Evolutionary conservation across 495 filamentous ascomycete genomes (phyloP).

Genomic region (Acidomyces sp.): DNA sequence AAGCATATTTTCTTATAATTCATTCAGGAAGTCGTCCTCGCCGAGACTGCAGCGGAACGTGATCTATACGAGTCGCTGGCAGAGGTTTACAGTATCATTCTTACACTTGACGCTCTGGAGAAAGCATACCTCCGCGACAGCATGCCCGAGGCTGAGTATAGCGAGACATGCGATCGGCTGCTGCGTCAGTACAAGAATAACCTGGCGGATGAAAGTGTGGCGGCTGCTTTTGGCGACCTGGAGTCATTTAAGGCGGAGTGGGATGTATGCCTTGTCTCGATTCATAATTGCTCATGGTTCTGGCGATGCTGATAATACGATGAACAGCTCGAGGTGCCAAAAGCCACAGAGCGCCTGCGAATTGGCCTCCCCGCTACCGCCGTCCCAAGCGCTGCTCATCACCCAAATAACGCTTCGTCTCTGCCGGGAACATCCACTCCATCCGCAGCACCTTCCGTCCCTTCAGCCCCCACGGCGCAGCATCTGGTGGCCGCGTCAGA

Average conservation of each 20-base stretch:
- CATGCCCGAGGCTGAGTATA: constrained; percentile 81
- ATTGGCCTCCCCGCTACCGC: constrained; percentile 64
- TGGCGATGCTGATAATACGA: too few relatives aligned
- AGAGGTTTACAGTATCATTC: constrained; percentile 93
- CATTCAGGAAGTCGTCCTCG: constrained; percentile 87
- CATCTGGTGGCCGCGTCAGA: constrained; percentile 80
- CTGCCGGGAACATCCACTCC: constrained; percentile 24
- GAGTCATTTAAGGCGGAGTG: constrained; percentile 90
- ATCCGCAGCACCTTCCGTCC: too few relatives aligned
- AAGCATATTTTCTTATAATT: too few relatives aligned
- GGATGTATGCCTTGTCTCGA: constrained; percentile 80
- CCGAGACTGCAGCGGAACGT: constrained; percentile 68
- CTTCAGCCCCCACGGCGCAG: constrained; percentile 48
- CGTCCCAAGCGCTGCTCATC: constrained; percentile 34
- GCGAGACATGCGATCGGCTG: constrained; percentile 82
- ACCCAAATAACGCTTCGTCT: constrained; percentile 25
- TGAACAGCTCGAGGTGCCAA: constrained; percentile 74
- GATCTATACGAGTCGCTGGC: constrained; percentile 93
- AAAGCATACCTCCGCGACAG: constrained; percentile 96
- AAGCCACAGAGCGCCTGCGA: constrained; percentile 81
- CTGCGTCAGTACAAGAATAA: constrained; percentile 96
- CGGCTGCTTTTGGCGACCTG: constrained; percentile 67
- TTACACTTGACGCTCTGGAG: constrained; percentile 88
- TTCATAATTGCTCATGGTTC: too few relatives aligned
- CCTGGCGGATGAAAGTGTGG: constrained; percentile 72